These are phyloP conservation scores for Bryoglossum gracile DNA, from an alignment of 495 filamentous ascomycete genomes.

Conservation along the genomic window DNA sequence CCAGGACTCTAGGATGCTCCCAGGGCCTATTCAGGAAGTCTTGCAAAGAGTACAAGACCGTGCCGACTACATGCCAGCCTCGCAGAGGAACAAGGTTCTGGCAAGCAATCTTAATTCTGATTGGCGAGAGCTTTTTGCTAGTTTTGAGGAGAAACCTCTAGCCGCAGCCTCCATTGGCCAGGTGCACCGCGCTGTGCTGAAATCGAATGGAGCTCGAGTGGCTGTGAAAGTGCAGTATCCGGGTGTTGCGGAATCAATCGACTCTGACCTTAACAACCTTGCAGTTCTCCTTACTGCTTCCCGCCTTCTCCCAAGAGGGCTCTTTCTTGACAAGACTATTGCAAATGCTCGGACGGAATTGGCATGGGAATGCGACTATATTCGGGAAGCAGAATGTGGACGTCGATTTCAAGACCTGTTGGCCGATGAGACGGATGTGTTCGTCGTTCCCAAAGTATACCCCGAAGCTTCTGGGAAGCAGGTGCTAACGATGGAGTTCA, in stretches of 20 bases:
- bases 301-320: slow-evolving; percentile 77
- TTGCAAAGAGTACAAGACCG: slow-evolving; percentile 92
- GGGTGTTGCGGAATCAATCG: slow-evolving; percentile 90
- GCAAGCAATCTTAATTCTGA: slow-evolving; percentile 67
- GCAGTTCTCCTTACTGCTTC: slow-evolving; percentile 85
- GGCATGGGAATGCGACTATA: slow-evolving; percentile 95
- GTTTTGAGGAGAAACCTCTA: slow-evolving; percentile 86
- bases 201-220: slow-evolving; percentile 63
- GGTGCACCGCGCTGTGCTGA: slow-evolving; percentile 81
- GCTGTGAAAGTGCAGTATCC: slow-evolving; percentile 98
- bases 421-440: slow-evolving; percentile 58
- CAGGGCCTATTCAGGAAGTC: slow-evolving; percentile 73
- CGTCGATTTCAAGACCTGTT: slow-evolving; percentile 68
- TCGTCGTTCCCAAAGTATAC: slow-evolving; percentile 71
- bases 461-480: slow-evolving; percentile 74
- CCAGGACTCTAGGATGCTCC: slow-evolving; percentile 96
- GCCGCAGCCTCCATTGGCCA: slow-evolving; percentile 98
- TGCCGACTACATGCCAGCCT: slow-evolving; percentile 95
- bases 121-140: slow-evolving; percentile 76
- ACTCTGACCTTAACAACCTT: slow-evolving; percentile 90
- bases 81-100: slow-evolving; percentile 81
- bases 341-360: slow-evolving; percentile 91
- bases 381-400: slow-evolving; percentile 75
- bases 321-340: slow-evolving; percentile 95
- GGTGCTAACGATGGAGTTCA: slow-evolving; percentile 89